A percentile compares a stretch with the other conserved stretches of the same genome.
These are phyloP conservation scores for Xerocomus potaroensis DNA, from an alignment of 768 basidiomycete genomes.

Conservation along the genomic window DNA sequence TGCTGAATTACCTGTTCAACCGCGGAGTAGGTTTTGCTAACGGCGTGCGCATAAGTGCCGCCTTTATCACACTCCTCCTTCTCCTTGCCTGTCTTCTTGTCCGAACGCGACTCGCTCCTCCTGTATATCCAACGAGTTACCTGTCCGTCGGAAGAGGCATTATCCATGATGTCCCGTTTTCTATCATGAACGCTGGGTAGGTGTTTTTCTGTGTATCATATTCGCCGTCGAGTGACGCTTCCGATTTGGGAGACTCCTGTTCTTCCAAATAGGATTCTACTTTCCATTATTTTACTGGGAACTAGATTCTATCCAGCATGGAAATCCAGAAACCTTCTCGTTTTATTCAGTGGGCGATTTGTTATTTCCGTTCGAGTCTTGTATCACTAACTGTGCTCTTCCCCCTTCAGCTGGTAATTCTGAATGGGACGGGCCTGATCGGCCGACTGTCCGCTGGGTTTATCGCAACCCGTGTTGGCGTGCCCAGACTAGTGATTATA, in stretches of 20 bases:
- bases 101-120: conserved; percentile 38
- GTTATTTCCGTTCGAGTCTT: not conserved
- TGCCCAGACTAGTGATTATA: conserved; percentile 39
- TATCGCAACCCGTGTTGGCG: conserved; percentile 40
- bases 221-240: not conserved
- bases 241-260: conserved; percentile 7
- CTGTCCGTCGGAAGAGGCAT: conserved; percentile 12
- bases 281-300: conserved; percentile 57
- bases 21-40: conserved; percentile 36
- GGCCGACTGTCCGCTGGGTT: conserved; percentile 48
- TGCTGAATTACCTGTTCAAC: conserved; percentile 29
- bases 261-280: conserved; percentile 38
- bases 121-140: conserved; percentile 14
- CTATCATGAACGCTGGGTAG: conserved; percentile 20
- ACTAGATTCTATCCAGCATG: conserved; percentile 46
- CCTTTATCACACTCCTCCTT: conserved; percentile 35
- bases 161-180: conserved; percentile 14
- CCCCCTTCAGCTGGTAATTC: conserved; percentile 40
- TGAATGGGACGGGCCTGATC: conserved; percentile 48
- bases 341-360: conserved; percentile 47
- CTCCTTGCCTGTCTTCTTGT: conserved; percentile 30
- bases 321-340: conserved; percentile 42
- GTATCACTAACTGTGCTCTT: not conserved
- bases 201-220: not conserved
- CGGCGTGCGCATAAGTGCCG: conserved; percentile 48